Evolutionary conservation across 1,284 basidiomycete species (phyloP).

Genomic region (Exobasidium cylindrosporum): DNA sequence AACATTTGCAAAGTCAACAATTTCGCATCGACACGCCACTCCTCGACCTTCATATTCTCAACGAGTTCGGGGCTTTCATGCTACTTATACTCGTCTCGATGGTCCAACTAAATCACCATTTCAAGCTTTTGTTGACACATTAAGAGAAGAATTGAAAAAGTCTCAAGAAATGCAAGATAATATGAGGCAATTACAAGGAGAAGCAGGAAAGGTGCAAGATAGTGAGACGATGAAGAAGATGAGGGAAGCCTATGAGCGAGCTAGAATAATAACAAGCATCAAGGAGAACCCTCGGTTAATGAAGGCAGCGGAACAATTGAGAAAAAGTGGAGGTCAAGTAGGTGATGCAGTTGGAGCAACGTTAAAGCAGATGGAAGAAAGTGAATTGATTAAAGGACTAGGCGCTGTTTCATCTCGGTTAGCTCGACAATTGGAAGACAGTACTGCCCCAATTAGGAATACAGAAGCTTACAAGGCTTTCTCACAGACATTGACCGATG

Average conservation of each 20-base stretch:
- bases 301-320: slow-evolving; percentile 85
- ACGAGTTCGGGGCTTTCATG: slow-evolving; percentile 10
- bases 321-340: slow-evolving; percentile 83
- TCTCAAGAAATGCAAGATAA: slow-evolving; percentile 92
- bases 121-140: slow-evolving; percentile 89
- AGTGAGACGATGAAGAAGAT: slow-evolving; percentile 93
- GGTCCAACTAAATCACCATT: slow-evolving; percentile 70
- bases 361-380: slow-evolving; percentile 87
- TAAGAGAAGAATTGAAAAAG: slow-evolving; percentile 87
- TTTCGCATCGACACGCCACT: neutral
- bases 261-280: slow-evolving; percentile 87
- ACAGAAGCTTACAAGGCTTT: slow-evolving; percentile 91
- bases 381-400: slow-evolving; percentile 75
- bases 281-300: slow-evolving; percentile 91
- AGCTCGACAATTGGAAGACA: slow-evolving; percentile 42
- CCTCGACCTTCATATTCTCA: slow-evolving; percentile 9
- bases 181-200: slow-evolving; percentile 92
- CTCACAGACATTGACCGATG: slow-evolving; percentile 82
- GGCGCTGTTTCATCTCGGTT: slow-evolving; percentile 42
- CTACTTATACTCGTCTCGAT: neutral
- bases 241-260: slow-evolving; percentile 84
- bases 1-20: neutral
- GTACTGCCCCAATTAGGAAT: slow-evolving; percentile 68
- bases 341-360: slow-evolving; percentile 89
- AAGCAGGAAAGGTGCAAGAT: slow-evolving; percentile 94